Percentiles rank a stretch among this genome's conserved stretches.
Conservation (phyloP, 2,329 filamentous ascomycete genomes). For the Fusarium floridanum region DNA sequence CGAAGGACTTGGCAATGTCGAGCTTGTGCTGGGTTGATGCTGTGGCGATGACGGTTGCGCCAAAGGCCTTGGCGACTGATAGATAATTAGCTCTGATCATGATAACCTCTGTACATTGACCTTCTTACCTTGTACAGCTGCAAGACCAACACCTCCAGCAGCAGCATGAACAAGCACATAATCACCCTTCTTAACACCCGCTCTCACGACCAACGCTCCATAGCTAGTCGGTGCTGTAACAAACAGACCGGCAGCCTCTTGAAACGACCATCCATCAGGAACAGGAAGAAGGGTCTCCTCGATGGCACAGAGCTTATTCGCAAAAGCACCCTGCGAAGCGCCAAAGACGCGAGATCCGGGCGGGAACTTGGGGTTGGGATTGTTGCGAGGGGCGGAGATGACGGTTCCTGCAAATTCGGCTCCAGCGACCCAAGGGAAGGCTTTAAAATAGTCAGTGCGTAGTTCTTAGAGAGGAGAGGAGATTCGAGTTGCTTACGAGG, state of each 20-base stretch:
- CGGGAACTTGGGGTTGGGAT: conserved; percentile 72
- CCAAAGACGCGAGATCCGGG: conserved; percentile 89
- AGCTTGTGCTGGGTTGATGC: conserved; percentile 86
- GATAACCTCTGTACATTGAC: background rate
- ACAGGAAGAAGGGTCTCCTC: conserved; percentile 80
- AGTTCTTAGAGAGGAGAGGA: too few species aligned
- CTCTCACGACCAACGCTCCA: conserved; percentile 82
- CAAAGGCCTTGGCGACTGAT: conserved; percentile 87
- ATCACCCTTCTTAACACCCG: conserved; percentile 82
- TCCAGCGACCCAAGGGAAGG: conserved; percentile 89
- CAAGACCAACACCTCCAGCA: conserved; percentile 90
- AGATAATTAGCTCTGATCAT: background rate
- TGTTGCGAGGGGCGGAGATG: conserved; percentile 70
- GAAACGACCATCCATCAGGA: conserved; percentile 84
- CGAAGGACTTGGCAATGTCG: conserved; percentile 81
- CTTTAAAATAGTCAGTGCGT: conserved; percentile 45
- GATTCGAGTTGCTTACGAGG: conserved; percentile 70
- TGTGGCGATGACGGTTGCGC: conserved; percentile 93
- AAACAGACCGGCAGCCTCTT: conserved; percentile 88
- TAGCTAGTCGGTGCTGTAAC: conserved; percentile 94
- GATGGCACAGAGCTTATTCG: conserved; percentile 76
- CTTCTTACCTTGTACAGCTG: conserved; percentile 80
- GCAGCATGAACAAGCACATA: conserved; percentile 92
- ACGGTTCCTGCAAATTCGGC: conserved; percentile 88
- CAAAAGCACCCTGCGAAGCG: conserved; percentile 86